A percentile compares a stretch with the other conserved stretches of the same genome.
These are phyloP conservation scores for Tylopilus sp. DNA, from an alignment of 768 basidiomycete species.

Conservation along the genomic window DNA sequence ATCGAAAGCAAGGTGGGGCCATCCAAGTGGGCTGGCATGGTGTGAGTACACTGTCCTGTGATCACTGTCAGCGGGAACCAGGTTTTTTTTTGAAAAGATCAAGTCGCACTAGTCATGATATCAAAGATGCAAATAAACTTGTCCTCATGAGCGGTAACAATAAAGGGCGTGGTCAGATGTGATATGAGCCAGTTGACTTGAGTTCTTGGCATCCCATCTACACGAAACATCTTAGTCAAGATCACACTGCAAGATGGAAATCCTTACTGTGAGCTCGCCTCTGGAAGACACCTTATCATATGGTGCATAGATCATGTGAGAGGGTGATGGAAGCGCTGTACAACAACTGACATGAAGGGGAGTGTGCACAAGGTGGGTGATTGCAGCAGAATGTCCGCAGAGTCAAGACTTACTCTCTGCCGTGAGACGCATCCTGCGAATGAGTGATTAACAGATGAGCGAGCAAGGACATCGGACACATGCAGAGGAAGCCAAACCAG, in stretches of 20 bases:
- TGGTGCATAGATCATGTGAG: slow-evolving; percentile 87
- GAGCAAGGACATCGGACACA: slow-evolving; percentile 41
- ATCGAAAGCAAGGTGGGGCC: slow-evolving; percentile 89
- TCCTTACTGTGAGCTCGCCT: slow-evolving; percentile 65
- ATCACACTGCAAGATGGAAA: not conserved
- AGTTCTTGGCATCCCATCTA: slow-evolving; percentile 71
- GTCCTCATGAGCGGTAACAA: slow-evolving; percentile 92
- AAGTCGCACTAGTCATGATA: slow-evolving; percentile 63
- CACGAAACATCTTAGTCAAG: not conserved
- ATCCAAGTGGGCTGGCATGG: slow-evolving; percentile 88
- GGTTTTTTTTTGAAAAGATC: not conserved
- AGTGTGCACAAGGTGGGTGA: slow-evolving; percentile 83
- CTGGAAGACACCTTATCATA: slow-evolving; percentile 78
- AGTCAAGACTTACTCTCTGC: slow-evolving; percentile 92
- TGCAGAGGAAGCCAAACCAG: slow-evolving; percentile 71
- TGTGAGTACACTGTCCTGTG: slow-evolving; percentile 81
- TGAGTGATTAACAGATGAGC: not conserved
- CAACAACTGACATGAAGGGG: slow-evolving; percentile 69
- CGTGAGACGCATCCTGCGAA: slow-evolving; percentile 56
- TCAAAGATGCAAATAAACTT: slow-evolving; percentile 91
- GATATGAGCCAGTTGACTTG: slow-evolving; percentile 87
- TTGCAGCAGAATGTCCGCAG: slow-evolving; percentile 88
- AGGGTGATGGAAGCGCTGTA: slow-evolving; percentile 80
- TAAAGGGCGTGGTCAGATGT: slow-evolving; percentile 84
- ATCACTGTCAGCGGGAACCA: slow-evolving; percentile 2